phyloP scores from a whole-genome alignment of 768 basidiomycete species.

The Guyanaporus albipodus region DNA sequence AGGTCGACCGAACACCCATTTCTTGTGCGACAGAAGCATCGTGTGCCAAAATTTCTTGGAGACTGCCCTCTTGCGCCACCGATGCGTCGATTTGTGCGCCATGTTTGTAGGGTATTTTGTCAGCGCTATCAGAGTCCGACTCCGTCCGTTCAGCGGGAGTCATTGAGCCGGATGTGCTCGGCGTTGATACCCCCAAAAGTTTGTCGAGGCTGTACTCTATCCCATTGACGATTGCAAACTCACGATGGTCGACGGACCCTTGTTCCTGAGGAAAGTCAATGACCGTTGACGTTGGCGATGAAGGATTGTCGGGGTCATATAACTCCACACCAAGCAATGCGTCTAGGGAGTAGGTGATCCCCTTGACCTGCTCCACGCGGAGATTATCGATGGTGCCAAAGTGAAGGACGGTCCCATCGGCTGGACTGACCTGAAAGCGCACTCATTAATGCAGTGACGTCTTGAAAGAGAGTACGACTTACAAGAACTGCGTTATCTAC shows the following conservation, averaged over 20 bases:
- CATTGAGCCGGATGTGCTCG: slow-evolving; percentile 39
- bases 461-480: slow-evolving; percentile 18
- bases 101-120: slow-evolving; percentile 47
- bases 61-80: slow-evolving; percentile 51
- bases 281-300: slow-evolving; percentile 38
- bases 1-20: slow-evolving; percentile 53
- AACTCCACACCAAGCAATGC: slow-evolving; percentile 81
- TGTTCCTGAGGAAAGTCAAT: slow-evolving; percentile 41
- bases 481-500: slow-evolving; percentile 75
- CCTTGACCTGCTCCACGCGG: slow-evolving; percentile 95
- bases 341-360: slow-evolving; percentile 93
- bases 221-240: slow-evolving; percentile 96
- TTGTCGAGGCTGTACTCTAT: slow-evolving; percentile 93
- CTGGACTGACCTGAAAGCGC: slow-evolving; percentile 75
- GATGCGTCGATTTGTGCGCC: slow-evolving; percentile 74
- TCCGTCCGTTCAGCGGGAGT: slow-evolving; percentile 24
- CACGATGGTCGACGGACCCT: slow-evolving; percentile 74
- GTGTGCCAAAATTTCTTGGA: slow-evolving; percentile 57
- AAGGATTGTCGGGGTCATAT: slow-evolving; percentile 38
- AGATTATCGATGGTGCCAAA: slow-evolving; percentile 79
- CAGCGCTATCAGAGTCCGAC: slow-evolving; percentile 23
- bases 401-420: slow-evolving; percentile 90
- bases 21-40: slow-evolving; percentile 69
- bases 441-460: not conserved
- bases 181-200: slow-evolving; percentile 60